Evolutionary conservation across 306 rosid species (phyloP).

Genomic region (Corylus americana): DNA sequence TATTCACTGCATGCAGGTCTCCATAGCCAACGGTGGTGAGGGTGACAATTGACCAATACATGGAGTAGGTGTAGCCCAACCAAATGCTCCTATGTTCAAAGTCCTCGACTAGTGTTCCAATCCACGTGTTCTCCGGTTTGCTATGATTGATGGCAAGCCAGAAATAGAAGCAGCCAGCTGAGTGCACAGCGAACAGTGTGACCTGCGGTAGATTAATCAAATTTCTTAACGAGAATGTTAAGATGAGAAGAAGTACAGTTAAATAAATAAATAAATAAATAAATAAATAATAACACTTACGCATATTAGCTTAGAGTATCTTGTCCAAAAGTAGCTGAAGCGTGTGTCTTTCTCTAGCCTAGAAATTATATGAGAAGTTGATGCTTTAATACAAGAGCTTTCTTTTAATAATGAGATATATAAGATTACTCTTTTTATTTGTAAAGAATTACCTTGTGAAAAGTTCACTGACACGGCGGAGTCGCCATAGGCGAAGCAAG

Average conservation of each 20-base stretch:
- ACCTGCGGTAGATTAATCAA: conserved; percentile 49
- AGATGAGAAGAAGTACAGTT: not conserved
- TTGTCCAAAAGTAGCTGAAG: conserved; percentile 66
- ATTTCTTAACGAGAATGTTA: conserved; percentile 3
- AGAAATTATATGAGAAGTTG: conserved; percentile 7
- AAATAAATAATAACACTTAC: conserved; percentile 40
- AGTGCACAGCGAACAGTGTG: conserved; percentile 75
- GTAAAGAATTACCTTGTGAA: conserved; percentile 51
- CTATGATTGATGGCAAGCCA: conserved; percentile 71
- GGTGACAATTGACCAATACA: conserved; percentile 82
- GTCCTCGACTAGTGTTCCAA: conserved; percentile 48
- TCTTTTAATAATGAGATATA: too few species aligned
- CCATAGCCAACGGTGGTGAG: conserved; percentile 93
- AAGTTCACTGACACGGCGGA: conserved; percentile 70
- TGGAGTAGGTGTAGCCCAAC: conserved; percentile 68
- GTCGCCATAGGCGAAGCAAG: conserved; percentile 86
- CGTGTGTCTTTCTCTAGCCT: conserved; percentile 91
- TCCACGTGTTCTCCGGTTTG: conserved; percentile 58
- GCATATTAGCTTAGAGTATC: conserved; percentile 66
- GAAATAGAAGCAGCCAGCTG: conserved; percentile 81
- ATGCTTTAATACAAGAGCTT: not conserved
- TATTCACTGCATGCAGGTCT: conserved; percentile 78
- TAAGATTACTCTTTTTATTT: too few species aligned
- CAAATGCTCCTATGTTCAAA: conserved; percentile 53
- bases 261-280: too few species aligned